These are phyloP conservation scores for Areca catechu DNA, from an alignment of 176 grass and related monocot genomes.

Conservation along the genomic window DNA sequence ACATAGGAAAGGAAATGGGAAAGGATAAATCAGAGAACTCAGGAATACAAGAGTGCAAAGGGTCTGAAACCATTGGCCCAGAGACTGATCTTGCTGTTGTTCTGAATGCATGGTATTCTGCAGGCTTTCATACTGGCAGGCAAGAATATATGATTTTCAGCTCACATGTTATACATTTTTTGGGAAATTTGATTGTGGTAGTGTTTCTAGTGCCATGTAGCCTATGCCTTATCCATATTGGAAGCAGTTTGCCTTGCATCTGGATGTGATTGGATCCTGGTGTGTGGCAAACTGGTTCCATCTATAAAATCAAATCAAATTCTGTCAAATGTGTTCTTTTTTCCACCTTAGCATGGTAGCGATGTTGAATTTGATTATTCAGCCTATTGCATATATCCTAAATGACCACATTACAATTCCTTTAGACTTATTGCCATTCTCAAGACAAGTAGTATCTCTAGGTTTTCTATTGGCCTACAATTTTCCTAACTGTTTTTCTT, in stretches of 20 bases:
- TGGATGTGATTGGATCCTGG: neutral
- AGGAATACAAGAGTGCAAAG: constrained; percentile 17
- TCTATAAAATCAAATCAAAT: neutral
- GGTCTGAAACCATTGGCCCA: constrained; percentile 19
- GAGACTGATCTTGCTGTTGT: constrained; percentile 54
- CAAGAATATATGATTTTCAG: constrained; percentile 7
- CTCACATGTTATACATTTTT: neutral
- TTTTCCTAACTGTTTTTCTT: neutral
- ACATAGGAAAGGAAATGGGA: neutral
- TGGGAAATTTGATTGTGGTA: neutral
- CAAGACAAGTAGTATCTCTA: neutral
- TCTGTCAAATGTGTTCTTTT: too few relatives aligned
- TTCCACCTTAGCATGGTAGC: too few relatives aligned
- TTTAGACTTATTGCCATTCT: too few relatives aligned
- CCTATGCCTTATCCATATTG: neutral
- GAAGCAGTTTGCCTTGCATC: neutral
- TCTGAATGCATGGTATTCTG: constrained; percentile 76
- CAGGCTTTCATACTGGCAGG: constrained; percentile 86
- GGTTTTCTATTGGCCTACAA: neutral
- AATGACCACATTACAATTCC: too few relatives aligned
- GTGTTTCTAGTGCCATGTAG: neutral
- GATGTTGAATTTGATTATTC: too few relatives aligned
- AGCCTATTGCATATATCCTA: too few relatives aligned
- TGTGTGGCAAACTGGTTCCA: neutral
- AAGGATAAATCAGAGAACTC: constrained; percentile 11